Evolutionary conservation across 2,329 filamentous ascomycete species (phyloP), one percentile per base, ranked within the genome.

Genomic region (Setomelanomma holmii): DNA sequence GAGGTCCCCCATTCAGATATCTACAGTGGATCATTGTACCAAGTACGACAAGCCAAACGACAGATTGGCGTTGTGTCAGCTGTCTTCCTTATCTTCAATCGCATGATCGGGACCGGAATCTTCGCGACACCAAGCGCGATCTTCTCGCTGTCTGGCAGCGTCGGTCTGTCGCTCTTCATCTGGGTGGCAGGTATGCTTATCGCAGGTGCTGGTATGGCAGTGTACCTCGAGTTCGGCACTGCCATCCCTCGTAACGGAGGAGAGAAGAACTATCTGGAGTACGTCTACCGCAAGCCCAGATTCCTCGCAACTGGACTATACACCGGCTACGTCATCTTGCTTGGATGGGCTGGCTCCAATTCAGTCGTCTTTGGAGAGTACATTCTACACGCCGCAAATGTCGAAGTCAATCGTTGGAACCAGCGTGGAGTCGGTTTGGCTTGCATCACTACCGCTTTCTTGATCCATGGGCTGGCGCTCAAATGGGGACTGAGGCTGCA

Each of bases 321-420:
- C 71, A 73, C 74, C 20, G 80, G 82, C 23, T 88, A 88, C 55
- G 82, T 87, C 11, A 65, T 89, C 21, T 78, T 89, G 1, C 80
- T 89, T 23, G 70, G 75, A 11, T 89, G 85, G 85, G 85, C 86
- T 0, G 84, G 83, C 5, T 84, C 84, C 12, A 89, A 89, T 71
- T 87, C 83, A 1, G 84, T 90, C 56, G 81, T 89, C 34, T 89
- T 90, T 58, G 86, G 86, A 53, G 86, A 89, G 67, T 89, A 89
- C 71, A 85, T 90, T 50, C 79, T 90, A 1, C 80, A 87, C 64
- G 87, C 87, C 7, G 84, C 86, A 10, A 76, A 84, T 11, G 79
- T 85, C 19, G 82, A 89, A 58, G 83, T 87, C 20, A 81, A 77
- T 42, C 78, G 86, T 19, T 89, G 86, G 86, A 88, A 89, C 69